These are phyloP conservation scores for Colletotrichum aenigma DNA, from an alignment of 2,329 filamentous ascomycete genomes.

Conservation along the genomic window DNA sequence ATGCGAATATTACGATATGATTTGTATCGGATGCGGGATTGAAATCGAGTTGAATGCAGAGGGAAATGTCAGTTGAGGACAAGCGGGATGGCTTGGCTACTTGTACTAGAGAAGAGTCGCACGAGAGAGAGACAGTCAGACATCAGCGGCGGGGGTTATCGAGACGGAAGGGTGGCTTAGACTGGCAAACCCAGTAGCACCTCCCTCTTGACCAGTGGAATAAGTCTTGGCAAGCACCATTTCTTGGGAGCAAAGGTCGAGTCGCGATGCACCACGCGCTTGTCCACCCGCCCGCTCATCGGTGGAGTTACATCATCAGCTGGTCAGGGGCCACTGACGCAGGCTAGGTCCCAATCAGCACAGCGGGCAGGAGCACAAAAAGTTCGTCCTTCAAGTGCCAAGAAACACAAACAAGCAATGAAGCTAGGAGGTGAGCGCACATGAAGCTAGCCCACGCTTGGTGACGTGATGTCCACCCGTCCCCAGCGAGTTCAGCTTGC, in stretches of 20 bases:
- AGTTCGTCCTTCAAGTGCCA: not conserved
- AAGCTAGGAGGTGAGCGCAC: not conserved
- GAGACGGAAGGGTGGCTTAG: constrained; percentile 11
- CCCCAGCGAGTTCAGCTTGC: not conserved
- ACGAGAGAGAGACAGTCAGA: not conserved
- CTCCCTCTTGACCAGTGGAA: not conserved
- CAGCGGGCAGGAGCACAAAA: not conserved
- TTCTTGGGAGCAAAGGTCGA: not conserved
- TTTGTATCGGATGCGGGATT: not conserved
- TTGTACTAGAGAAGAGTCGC: constrained; percentile 6
- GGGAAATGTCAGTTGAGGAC: not conserved
- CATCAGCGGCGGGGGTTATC: constrained; percentile 13
- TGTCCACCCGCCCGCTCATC: not conserved
- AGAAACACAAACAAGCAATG: constrained; percentile 8
- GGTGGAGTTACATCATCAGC: constrained; percentile 19
- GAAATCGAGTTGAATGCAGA: not conserved
- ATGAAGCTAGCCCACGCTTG: constrained; percentile 9
- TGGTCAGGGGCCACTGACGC: constrained; percentile 17
- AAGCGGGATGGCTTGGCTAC: constrained; percentile 12
- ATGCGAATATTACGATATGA: not conserved
- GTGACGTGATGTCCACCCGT: constrained; percentile 15
- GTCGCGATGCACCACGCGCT: constrained; percentile 1
- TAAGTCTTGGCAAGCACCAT: constrained; percentile 1
- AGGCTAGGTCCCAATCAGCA: constrained; percentile 16
- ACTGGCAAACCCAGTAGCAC: not conserved